A percentile compares a stretch with the other conserved stretches of the same genome.
These are phyloP conservation scores for Gamarada debralockiae DNA, from an alignment of 495 filamentous ascomycete species.

Conservation along the genomic window DNA sequence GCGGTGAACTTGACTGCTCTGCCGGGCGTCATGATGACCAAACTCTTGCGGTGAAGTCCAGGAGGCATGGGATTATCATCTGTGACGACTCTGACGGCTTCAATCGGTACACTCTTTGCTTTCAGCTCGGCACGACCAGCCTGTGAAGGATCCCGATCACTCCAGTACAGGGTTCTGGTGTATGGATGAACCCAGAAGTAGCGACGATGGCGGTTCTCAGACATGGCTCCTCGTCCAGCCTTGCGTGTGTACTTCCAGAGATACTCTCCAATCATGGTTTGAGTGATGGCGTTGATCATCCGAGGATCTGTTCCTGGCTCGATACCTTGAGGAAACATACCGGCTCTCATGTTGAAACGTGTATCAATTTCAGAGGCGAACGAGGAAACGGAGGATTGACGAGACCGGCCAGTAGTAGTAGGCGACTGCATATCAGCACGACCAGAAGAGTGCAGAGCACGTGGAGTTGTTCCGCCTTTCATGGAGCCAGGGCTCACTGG, in stretches of 20 bases:
- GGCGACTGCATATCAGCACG: conserved; percentile 38
- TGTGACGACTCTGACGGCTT: conserved; percentile 86
- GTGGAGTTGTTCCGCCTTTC: conserved; percentile 47
- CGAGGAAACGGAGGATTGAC: conserved; percentile 82
- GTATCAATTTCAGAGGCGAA: conserved; percentile 92
- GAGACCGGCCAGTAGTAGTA: conserved; percentile 26
- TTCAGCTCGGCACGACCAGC: conserved; percentile 74
- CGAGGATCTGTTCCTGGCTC: conserved; percentile 77
- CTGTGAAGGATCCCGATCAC: conserved; percentile 77
- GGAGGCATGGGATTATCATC: conserved; percentile 97
- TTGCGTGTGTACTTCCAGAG: conserved; percentile 98
- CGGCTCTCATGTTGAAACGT: conserved; percentile 72
- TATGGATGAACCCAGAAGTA: conserved; percentile 99
- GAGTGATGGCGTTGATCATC: conserved; percentile 99
- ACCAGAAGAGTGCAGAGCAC: conserved; percentile 32
- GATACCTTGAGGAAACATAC: conserved; percentile 55
- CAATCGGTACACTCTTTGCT: conserved; percentile 93
- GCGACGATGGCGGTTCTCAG: conserved; percentile 80
- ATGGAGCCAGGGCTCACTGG: conserved; percentile 32
- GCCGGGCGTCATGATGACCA: conserved; percentile 86
- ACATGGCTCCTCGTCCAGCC: conserved; percentile 79
- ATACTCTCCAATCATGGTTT: conserved; percentile 99
- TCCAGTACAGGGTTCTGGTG: conserved; percentile 96
- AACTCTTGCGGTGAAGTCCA: conserved; percentile 87
- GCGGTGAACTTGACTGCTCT: conserved; percentile 90